Conservation (phyloP, 768 basidiomycete genomes). For the Hypholoma fasciculare region DNA sequence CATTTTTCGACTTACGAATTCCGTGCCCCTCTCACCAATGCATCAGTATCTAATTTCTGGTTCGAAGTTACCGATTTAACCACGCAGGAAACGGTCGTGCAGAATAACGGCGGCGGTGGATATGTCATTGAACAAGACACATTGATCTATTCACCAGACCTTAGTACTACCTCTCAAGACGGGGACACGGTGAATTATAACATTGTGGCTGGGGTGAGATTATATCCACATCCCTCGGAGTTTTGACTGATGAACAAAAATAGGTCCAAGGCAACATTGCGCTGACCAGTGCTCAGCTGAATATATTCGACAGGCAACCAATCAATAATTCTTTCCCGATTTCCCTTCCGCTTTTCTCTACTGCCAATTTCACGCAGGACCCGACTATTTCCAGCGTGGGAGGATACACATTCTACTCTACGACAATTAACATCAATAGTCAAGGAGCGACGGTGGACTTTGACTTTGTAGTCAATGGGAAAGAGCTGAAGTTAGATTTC, state of each 20-base stretch:
- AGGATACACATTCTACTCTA: neutral
- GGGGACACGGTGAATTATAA: neutral
- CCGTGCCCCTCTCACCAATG: constrained; percentile 29
- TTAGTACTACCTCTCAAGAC: constrained; percentile 15
- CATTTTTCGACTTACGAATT: constrained; percentile 35
- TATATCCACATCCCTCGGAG: neutral
- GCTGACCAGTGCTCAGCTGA: neutral
- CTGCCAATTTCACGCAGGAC: neutral
- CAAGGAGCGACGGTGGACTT: neutral
- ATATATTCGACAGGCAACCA: neutral
- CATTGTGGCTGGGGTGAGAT: neutral
- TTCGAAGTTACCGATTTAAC: constrained; percentile 38
- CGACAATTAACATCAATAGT: neutral
- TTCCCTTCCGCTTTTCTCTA: neutral
- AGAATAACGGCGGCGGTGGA: constrained; percentile 34
- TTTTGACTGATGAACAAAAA: neutral
- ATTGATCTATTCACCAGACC: constrained; percentile 32
- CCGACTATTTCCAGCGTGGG: neutral
- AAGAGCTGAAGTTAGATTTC: neutral
- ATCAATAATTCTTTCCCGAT: neutral
- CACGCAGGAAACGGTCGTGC: constrained; percentile 24
- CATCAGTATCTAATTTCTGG: constrained; percentile 40
- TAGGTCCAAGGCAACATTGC: neutral
- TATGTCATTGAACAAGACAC: constrained; percentile 34
- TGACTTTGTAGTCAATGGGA: neutral